Evolutionary conservation across 192 early-diverging fungal species (phyloP), one percentile per base, ranked within the genome.

Genomic region (Backusella psychrophila): DNA sequence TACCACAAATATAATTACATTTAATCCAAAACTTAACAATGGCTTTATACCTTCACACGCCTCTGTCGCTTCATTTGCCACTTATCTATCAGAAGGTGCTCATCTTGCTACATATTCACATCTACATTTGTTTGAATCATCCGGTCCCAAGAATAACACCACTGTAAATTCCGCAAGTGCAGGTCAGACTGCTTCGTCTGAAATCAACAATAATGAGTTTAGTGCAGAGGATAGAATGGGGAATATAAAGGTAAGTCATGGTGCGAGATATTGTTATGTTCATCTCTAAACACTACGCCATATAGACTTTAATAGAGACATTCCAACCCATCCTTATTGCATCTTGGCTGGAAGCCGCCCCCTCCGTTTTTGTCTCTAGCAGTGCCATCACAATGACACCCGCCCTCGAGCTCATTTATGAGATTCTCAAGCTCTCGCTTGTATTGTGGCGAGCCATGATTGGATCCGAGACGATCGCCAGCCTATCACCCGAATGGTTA

Each of bases 261-360:
- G 53, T 9, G 21, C 1, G 6, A n/a, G 3, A 34, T 4, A 17
- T 42, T 35, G 15, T n/a, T 66, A 33, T 63, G n/a, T 4, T 17
- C 1, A 11, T 39, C 38, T 39, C 38, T 39, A 39, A 39, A 39
- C 38, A 39, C 3, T 39, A 12, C 3, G 9, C 38, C 9, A 39
- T 44, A 26, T 63, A 86, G 87, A 75, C 75, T 8, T 80, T 82
- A 41, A 87, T 89, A 63, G 78, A 77, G 66, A 89, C 81, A 38
- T 86, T 83, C 46, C 75, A 93, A 66, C 93, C 92, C 21, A 84
- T 92, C 56, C 81, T 96, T 21, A 88, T 93, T 35, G 91, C 92
- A 4, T 77, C 90, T 0, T 96, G 95, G 95, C 77, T 94, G 23
- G 95, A 96, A 74, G 83, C 91, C 34, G 88, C 90, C 3, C 90